A percentile compares a stretch with the other conserved stretches of the same genome.
Evolutionary conservation across 148 eudicot genomes (phyloP).

Genomic region (Cornus controversa): DNA sequence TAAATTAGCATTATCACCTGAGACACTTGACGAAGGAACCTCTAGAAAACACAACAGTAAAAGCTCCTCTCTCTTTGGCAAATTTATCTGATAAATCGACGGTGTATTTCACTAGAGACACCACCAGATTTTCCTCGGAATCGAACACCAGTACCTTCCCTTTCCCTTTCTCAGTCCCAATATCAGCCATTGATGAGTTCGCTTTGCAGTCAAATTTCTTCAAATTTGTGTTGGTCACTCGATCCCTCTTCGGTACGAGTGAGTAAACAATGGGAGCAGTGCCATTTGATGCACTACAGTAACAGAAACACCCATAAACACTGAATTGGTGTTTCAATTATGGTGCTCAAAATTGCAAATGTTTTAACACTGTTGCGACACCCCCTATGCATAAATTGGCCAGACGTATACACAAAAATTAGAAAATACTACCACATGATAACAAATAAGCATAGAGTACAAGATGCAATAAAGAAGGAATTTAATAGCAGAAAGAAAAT

Average conservation of each 20-base stretch:
- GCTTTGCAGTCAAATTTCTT: background rate
- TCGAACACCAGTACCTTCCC: constrained; percentile 30
- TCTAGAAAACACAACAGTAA: constrained; percentile 75
- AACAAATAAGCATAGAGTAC: no score
- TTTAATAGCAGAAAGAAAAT: no score
- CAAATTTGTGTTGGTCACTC: background rate
- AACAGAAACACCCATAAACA: no score
- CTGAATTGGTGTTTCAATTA: no score
- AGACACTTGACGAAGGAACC: constrained; percentile 69
- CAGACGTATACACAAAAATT: no score
- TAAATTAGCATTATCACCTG: constrained; percentile 30
- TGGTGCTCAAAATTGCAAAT: no score
- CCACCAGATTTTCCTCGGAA: constrained; percentile 55
- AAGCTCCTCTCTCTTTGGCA: constrained; percentile 47
- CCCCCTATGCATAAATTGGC: no score
- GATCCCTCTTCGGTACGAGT: background rate
- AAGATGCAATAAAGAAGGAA: no score
- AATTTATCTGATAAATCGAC: constrained; percentile 52
- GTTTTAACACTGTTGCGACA: no score
- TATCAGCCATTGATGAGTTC: constrained; percentile 29
- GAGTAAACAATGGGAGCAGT: background rate
- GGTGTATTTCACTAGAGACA: constrained; percentile 51
- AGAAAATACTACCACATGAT: no score
- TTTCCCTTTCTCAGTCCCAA: constrained; percentile 24
- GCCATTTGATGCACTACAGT: no score